phyloP scores from a whole-genome alignment of 805 yeast species.

The Jamesozyma gamospora region DNA sequence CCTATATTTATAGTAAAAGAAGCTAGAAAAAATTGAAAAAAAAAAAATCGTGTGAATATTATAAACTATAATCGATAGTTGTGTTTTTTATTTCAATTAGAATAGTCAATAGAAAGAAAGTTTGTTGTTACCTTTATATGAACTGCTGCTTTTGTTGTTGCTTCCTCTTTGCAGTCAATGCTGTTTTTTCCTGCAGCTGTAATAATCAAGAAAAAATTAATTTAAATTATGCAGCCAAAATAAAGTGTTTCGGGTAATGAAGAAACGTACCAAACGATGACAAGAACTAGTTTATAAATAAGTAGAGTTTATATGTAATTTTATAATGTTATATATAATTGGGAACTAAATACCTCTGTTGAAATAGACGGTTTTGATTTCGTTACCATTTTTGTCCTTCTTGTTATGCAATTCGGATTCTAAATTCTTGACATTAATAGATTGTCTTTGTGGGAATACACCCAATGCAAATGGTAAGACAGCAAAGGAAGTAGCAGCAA shows the following conservation, averaged over 20 bases:
- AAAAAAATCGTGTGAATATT: too few species aligned
- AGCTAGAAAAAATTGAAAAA: too few species aligned
- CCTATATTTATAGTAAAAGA: too few species aligned
- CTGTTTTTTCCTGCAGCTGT: too few species aligned
- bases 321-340: background rate
- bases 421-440: slow-evolving; percentile 44
- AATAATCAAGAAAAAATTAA: background rate
- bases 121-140: background rate
- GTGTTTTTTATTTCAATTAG: background rate
- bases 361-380: slow-evolving; percentile 58
- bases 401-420: slow-evolving; percentile 56
- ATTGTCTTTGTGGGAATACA: slow-evolving; percentile 84
- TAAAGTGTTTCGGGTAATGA: too few species aligned
- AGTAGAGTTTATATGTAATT: too few species aligned
- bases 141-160: background rate
- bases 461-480: slow-evolving; percentile 93
- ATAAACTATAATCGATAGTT: background rate
- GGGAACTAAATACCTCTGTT: slow-evolving; percentile 78
- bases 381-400: slow-evolving; percentile 51
- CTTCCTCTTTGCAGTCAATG: background rate
- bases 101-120: too few species aligned
- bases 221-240: background rate
- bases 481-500: slow-evolving; percentile 73
- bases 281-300: too few species aligned
- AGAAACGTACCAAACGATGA: too few species aligned